These are phyloP conservation scores for Lyophyllum semitale DNA, from an alignment of 768 basidiomycete species.

Conservation along the genomic window DNA sequence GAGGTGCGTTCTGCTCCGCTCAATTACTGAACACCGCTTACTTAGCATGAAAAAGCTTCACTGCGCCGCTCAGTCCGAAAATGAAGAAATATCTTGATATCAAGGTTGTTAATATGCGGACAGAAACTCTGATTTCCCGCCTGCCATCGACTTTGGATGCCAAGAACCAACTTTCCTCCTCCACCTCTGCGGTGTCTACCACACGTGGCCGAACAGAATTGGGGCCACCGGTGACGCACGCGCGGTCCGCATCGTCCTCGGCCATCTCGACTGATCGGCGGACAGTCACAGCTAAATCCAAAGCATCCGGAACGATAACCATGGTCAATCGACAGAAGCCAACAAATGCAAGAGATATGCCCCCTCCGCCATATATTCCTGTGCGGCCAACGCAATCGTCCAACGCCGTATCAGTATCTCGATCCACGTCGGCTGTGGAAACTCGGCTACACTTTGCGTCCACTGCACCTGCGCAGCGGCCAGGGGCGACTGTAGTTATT, in stretches of 20 bases:
- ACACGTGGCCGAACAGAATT: conserved; percentile 16
- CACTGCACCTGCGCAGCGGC: conserved; percentile 3
- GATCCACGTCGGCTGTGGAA: conserved; percentile 16
- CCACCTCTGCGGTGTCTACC: conserved; percentile 24
- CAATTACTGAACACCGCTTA: background rate
- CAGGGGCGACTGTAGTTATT: background rate
- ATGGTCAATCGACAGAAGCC: conserved; percentile 19
- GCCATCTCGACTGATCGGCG: conserved; percentile 16
- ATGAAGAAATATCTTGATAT: conserved; percentile 76
- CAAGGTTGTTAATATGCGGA: conserved; percentile 20
- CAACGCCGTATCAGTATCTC: conserved; percentile 7
- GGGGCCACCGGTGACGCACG: conserved; percentile 13
- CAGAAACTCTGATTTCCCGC: conserved; percentile 18
- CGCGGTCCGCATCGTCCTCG: conserved; percentile 28
- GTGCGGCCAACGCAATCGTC: conserved; percentile 25
- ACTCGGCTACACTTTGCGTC: conserved; percentile 14
- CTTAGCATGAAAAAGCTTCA: conserved; percentile 52
- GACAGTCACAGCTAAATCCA: conserved; percentile 8
- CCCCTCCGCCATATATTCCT: conserved; percentile 29
- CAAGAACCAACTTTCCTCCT: conserved; percentile 17
- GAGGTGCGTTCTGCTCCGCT: conserved; percentile 39
- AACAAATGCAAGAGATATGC: conserved; percentile 17
- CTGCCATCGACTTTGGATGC: conserved; percentile 12
- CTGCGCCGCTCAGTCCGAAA: conserved; percentile 71
- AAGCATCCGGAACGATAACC: background rate